Evolutionary conservation across 139 green algal species (phyloP), one percentile per base, ranked within the genome.

Genomic region (Picochlorum sp.): DNA sequence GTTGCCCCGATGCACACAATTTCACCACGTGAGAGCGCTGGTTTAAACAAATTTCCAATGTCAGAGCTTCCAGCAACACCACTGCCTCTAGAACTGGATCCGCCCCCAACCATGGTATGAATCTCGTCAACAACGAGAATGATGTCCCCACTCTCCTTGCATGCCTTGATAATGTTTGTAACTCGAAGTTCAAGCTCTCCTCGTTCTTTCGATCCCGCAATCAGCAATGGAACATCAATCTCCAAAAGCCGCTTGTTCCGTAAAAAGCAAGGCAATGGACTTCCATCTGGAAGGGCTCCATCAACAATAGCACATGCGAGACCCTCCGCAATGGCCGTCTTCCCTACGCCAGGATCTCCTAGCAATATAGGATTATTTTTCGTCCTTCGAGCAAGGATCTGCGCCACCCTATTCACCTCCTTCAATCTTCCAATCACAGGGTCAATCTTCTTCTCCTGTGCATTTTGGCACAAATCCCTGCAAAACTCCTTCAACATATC

Each of bases 281-380:
- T 54, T 59, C 86, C 86, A 37, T 87, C 83, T 65, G 76, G 62
- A 54, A 69, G 45, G 28, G 20, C 24, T 28, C 61, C 47, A 6
- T 21, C 56, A 18, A 81, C 90, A 44, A 98, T 97, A 58, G 81
- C 75, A 56, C 73, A 65, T 1, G 93, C 92, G 49, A 98, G 72
- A 21, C 93, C 92, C 82, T 98, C 93, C 2, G 84, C 87, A 49
- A 96, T 91, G 24, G 88, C 89, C 3, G 88, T 94, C 82, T 95
- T 96, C 73, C 88, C 83, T 21, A 91, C 85, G 13, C 88, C 91
- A n/a, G 92, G 91, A 75, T 98, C 91, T 24, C 92, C 92, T 64
- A 99, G 79, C 63, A 99, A 81, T 59, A 99, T 89, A 49, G 94
- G 92, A 84, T 98, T 98, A 86, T 95, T 98, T 81, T 95, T 95